Evolutionary conservation across 306 rosid genomes (phyloP).

Genomic region (Vicia faba): DNA sequence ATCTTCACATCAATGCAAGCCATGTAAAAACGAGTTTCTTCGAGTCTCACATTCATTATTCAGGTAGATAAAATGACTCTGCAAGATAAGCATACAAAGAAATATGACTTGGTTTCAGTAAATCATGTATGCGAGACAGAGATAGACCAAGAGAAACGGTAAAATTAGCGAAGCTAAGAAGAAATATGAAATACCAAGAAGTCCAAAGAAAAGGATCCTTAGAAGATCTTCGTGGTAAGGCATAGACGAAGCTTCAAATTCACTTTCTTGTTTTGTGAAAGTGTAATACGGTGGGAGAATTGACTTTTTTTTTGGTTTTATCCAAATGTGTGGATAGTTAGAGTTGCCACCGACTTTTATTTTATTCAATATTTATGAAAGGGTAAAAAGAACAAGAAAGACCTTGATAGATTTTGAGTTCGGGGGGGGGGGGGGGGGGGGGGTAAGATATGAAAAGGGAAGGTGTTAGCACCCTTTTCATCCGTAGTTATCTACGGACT

Average conservation of each 20-base stretch:
- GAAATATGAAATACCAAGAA: constrained; percentile 92
- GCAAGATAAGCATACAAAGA: constrained; percentile 13
- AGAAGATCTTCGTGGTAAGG: constrained; percentile 74
- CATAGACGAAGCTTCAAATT: constrained; percentile 65
- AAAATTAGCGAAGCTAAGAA: constrained; percentile 87
- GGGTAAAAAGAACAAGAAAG: too few species aligned
- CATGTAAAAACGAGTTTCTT: constrained; percentile 4
- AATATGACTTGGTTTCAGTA: constrained; percentile 85
- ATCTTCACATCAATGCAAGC: constrained; percentile 33
- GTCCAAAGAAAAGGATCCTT: constrained; percentile 80
- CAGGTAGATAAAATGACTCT: constrained; percentile 22
- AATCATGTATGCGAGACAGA: constrained; percentile 73
- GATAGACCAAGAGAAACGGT: constrained; percentile 82
- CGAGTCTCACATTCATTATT: constrained; percentile 3
- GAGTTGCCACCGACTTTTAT: too few species aligned
- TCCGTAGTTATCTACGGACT: too few species aligned
- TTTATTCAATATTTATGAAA: too few species aligned
- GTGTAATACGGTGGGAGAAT: too few species aligned
- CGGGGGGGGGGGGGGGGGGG: too few species aligned
- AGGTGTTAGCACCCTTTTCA: too few species aligned
- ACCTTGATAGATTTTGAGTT: too few species aligned
- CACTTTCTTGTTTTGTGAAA: constrained; percentile 49
- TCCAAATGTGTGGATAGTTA: too few species aligned
- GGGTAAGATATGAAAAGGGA: too few species aligned
- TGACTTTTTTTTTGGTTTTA: too few species aligned